Conservation (phyloP, 2,329 filamentous ascomycete genomes). For the Xylariaceae sp. region DNA sequence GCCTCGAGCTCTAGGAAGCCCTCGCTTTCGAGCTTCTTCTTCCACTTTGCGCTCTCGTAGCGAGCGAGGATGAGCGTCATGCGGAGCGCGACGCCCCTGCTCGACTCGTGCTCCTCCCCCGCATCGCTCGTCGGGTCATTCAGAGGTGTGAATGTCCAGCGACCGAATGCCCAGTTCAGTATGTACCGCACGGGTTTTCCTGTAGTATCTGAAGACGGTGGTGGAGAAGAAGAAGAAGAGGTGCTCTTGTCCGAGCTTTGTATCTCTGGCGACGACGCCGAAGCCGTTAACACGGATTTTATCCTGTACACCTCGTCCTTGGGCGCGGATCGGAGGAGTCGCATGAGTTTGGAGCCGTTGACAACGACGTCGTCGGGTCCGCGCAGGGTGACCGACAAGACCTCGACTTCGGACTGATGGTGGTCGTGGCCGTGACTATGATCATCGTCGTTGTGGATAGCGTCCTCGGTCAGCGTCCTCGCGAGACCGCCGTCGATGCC, state of each 20-base stretch:
- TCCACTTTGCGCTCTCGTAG: slow-evolving; percentile 72
- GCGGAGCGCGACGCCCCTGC: slow-evolving; percentile 51
- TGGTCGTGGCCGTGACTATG: slow-evolving; percentile 34
- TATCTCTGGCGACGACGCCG: slow-evolving; percentile 42
- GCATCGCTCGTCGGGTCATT: slow-evolving; percentile 35
- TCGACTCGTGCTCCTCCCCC: slow-evolving; percentile 46
- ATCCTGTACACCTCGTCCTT: slow-evolving; percentile 97
- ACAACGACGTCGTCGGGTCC: slow-evolving; percentile 37
- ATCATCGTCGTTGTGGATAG: slow-evolving; percentile 27
- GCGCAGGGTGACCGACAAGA: slow-evolving; percentile 71
- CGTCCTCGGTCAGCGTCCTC: slow-evolving; percentile 42
- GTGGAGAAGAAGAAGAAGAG: slow-evolving; percentile 27
- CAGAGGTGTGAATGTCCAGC: slow-evolving; percentile 81
- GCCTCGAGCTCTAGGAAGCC: slow-evolving; percentile 48
- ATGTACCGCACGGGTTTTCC: slow-evolving; percentile 67
- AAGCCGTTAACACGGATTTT: slow-evolving; percentile 61
- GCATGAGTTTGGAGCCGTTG: slow-evolving; percentile 57
- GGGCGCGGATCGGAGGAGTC: slow-evolving; percentile 65
- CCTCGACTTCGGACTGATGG: slow-evolving; percentile 86
- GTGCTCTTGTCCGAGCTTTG: slow-evolving; percentile 47
- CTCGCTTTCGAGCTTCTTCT: slow-evolving; percentile 61
- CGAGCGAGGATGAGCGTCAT: slow-evolving; percentile 73
- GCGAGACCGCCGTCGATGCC: slow-evolving; percentile 82
- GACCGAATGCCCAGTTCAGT: slow-evolving; percentile 94
- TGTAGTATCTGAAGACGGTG: slow-evolving; percentile 11